Percentiles rank a stretch among this genome's conserved stretches.
phyloP scores from a whole-genome alignment of 225 moss, liverwort and hornwort genomes.

The Neckera pumila region DNA sequence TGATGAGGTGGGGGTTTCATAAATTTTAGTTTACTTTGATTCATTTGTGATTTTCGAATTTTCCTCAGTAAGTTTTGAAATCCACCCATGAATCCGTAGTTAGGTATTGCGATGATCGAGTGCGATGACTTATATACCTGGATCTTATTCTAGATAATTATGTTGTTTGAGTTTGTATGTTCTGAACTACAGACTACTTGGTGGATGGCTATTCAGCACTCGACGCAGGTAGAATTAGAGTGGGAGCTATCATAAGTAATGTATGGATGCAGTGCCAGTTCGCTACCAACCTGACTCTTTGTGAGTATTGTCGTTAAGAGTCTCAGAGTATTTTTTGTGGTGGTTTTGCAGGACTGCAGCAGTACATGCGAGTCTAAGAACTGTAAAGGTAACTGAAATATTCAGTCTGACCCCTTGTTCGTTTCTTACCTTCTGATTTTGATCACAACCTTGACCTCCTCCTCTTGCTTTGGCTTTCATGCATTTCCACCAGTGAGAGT shows the following conservation, averaged over 20 bases:
- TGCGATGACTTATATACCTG: no score
- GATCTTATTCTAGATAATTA: not conserved
- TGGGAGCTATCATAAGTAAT: not conserved
- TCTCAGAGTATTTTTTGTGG: not conserved
- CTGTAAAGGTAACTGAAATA: slow-evolving; percentile 6
- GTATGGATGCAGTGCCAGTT: not conserved
- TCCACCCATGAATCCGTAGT: not conserved
- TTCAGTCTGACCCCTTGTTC: not conserved
- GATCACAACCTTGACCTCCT: not conserved
- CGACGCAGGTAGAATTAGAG: not conserved
- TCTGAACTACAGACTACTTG: not conserved
- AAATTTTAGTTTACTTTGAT: not conserved
- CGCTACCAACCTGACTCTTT: not conserved
- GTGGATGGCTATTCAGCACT: not conserved
- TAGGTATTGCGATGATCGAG: not conserved
- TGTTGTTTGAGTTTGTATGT: not conserved
- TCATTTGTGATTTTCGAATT: not conserved
- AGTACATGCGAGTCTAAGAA: slow-evolving; percentile 19
- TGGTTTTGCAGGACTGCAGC: slow-evolving; percentile 30
- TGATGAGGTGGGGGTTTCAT: not conserved
- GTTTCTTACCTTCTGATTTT: not conserved
- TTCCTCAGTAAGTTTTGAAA: not conserved
- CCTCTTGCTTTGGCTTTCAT: not conserved
- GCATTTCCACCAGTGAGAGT: not conserved
- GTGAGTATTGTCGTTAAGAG: not conserved